Percentiles rank a stretch among this genome's conserved stretches.
Evolutionary conservation across 352 stramenopile species (phyloP).

Genomic region (Plasmopara muralis): DNA sequence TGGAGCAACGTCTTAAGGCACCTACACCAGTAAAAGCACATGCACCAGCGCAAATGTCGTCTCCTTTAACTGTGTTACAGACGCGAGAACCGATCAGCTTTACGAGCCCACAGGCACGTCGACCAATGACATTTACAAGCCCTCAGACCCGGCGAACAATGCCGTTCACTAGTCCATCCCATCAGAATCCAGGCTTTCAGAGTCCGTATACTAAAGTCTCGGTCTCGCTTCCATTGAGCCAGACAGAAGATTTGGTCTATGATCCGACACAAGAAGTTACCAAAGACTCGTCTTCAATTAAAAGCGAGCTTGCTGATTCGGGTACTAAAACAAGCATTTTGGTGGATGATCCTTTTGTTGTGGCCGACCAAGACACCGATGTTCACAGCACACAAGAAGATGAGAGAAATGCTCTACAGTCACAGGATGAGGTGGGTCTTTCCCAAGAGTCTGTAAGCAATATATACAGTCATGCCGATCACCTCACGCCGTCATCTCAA

Average conservation of each 20-base stretch:
- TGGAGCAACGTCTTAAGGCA: conserved; percentile 54
- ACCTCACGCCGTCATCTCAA: conserved; percentile 23
- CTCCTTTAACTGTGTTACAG: conserved; percentile 13
- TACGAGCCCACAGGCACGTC: conserved; percentile 20
- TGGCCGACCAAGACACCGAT: background rate
- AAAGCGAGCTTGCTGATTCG: background rate
- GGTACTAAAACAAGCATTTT: conserved; percentile 5
- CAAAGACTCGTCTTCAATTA: conserved; percentile 4
- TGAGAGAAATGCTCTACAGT: conserved; percentile 3
- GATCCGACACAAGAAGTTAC: conserved; percentile 12
- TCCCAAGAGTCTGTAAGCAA: conserved; percentile 22
- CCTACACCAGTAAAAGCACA: conserved; percentile 32
- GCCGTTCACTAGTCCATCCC: conserved; percentile 14
- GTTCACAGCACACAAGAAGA: conserved; percentile 8
- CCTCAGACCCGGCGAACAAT: conserved; percentile 16
- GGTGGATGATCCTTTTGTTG: conserved; percentile 4
- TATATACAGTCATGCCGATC: conserved; percentile 12
- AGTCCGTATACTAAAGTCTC: conserved; percentile 25
- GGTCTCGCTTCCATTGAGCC: conserved; percentile 23
- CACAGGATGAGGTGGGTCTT: conserved; percentile 11
- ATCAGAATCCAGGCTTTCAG: conserved; percentile 13
- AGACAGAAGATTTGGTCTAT: conserved; percentile 32
- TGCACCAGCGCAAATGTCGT: conserved; percentile 18
- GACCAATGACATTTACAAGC: conserved; percentile 22
- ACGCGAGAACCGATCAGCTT: conserved; percentile 19